Conservation (phyloP, 257 asterid genomes). For the Lantana camara region DNA sequence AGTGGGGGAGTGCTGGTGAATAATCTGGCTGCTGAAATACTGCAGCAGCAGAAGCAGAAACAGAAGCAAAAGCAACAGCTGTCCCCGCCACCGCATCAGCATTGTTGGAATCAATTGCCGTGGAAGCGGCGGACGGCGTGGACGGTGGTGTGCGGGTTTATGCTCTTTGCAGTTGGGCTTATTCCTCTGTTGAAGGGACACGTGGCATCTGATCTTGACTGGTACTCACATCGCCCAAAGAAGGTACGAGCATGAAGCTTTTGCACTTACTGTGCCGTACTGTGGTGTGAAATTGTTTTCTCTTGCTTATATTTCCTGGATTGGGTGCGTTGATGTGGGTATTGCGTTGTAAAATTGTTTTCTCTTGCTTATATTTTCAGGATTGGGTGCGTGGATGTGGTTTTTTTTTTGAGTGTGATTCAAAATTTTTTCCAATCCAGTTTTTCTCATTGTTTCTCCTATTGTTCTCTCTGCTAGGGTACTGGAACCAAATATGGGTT, state of each 20-base stretch:
- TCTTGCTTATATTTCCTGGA: no score
- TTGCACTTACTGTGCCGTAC: slow-evolving; percentile 10
- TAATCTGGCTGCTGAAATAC: slow-evolving; percentile 41
- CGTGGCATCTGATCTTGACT: slow-evolving; percentile 89
- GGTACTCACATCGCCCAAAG: slow-evolving; percentile 82
- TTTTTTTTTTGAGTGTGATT: no score
- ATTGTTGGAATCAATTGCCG: slow-evolving; percentile 33
- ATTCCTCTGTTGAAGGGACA: slow-evolving; percentile 96
- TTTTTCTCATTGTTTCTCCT: background rate
- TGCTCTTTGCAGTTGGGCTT: slow-evolving; percentile 83
- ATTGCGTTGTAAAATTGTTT: no score
- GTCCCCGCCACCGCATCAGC: slow-evolving; percentile 27
- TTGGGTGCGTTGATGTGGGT: no score
- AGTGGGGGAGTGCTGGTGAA: slow-evolving; percentile 48
- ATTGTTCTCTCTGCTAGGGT: slow-evolving; percentile 1
- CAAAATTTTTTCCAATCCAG: slow-evolving; percentile 5
- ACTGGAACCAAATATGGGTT: background rate
- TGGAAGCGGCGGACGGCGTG: no score
- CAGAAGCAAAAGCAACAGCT: slow-evolving; percentile 30
- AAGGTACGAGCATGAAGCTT: slow-evolving; percentile 43
- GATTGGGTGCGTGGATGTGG: slow-evolving; percentile 1
- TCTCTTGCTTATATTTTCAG: background rate
- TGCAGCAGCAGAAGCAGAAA: slow-evolving; percentile 40
- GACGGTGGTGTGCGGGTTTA: slow-evolving; percentile 76
- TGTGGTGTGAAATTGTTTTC: slow-evolving; percentile 4